Percentiles rank a stretch among this genome's conserved stretches.
Conservation (phyloP, 352 stramenopile genomes). For the Pythium diclinum region DNA sequence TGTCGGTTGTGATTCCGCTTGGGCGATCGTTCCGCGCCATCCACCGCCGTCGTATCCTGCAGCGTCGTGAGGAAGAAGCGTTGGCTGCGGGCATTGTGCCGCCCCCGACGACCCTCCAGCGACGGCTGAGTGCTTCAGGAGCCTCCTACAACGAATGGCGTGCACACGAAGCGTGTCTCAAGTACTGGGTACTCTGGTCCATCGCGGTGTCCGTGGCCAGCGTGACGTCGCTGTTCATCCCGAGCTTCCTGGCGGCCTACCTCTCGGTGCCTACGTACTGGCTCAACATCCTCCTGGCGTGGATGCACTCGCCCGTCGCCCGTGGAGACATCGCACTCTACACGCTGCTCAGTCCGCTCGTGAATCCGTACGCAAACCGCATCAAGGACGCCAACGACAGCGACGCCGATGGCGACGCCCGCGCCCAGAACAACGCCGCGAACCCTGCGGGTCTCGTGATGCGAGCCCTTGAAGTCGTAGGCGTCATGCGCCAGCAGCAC, state of each 20-base stretch:
- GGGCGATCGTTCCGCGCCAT: conserved; percentile 64
- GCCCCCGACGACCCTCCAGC: neutral
- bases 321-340: conserved; percentile 73
- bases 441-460: conserved; percentile 50
- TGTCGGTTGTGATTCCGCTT: conserved; percentile 66
- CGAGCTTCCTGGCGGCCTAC: conserved; percentile 52
- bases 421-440: conserved; percentile 26
- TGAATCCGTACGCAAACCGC: conserved; percentile 75
- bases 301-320: conserved; percentile 77
- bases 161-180: conserved; percentile 69
- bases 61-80: conserved; percentile 12
- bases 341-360: conserved; percentile 53
- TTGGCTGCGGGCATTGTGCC: neutral
- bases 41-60: conserved; percentile 42
- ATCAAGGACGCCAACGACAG: conserved; percentile 39
- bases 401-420: conserved; percentile 15
- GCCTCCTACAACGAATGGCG: conserved; percentile 48
- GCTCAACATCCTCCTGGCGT: conserved; percentile 71
- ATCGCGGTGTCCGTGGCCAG: conserved; percentile 41
- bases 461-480: conserved; percentile 59
- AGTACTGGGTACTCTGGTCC: conserved; percentile 86
- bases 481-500: conserved; percentile 61
- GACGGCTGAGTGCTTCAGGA: neutral
- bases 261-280: conserved; percentile 52
- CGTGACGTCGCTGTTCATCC: conserved; percentile 65